Base-by-base conservation (phyloP, 192 early-diverging fungal species). In the Coemansia sp. region DNA sequence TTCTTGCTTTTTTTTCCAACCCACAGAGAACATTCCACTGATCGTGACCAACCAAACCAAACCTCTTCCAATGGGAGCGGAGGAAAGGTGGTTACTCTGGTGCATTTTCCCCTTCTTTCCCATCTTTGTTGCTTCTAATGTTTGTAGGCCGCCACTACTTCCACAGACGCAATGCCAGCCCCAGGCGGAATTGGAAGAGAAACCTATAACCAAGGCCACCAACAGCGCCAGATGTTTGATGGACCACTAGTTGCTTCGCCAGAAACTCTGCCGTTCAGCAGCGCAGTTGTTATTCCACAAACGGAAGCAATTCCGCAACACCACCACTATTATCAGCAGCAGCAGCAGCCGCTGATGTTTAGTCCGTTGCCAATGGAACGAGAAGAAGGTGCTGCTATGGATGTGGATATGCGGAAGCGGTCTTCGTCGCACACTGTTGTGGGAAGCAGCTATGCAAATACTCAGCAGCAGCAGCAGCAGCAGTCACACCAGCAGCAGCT, bases 381-480 rank as follows among this genome's bases (percentile, higher is more conserved):
- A 36, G 8, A 19, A 68, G 45, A 42, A 10, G 40, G 18, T 9
- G 11, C 21, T 9, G 8, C 19, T 13, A 54, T 54, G 51, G 51
- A 67, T 61, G 41, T 65, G 67, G 51, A 67, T 61, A 48, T 65
- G 67, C 67, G 64, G 48, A 60, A 67, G 57, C 76, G 76, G 45
- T 69, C 70, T 11, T 70, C 71, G n/a, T 73, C 71, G 41, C 57
- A 71, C 71, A 73, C 71, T 2, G 61, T 67, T 6, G 63, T 73
- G 21, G 71, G 76, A 6, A 19, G 16, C 21, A 54, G 51, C 51
- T 54, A 26, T 54, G 51, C 51, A 54, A 13, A 8, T 13, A 54
- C 8, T 6, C 57, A 59, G 57, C 57, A 59, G 5, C 57, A 40
- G 57, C 37, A 59, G 57, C 36, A 37, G 13, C 57, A 59, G 57